Percentiles rank a stretch among this genome's conserved stretches.
Conservation (phyloP, 768 basidiomycete species). For the Coprinopsis cinerea region DNA sequence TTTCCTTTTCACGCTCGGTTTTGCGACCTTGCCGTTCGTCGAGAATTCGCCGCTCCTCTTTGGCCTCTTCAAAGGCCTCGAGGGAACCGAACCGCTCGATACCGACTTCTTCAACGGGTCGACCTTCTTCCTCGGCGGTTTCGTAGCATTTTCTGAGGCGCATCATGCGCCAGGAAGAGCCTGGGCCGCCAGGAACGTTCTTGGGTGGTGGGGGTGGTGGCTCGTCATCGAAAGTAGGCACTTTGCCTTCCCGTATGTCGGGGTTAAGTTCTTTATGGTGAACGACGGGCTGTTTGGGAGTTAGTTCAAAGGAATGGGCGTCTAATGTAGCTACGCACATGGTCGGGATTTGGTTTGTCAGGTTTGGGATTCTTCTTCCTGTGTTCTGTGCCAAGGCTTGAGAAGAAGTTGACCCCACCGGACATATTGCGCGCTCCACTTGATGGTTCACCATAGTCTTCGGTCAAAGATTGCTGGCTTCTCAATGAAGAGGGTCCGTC, state of each 20-base stretch:
- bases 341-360: constrained; percentile 63
- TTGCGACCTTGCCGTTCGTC: constrained; percentile 73
- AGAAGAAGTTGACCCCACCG: constrained; percentile 84
- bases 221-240: constrained; percentile 33
- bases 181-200: constrained; percentile 78
- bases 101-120: constrained; percentile 70
- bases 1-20: constrained; percentile 28
- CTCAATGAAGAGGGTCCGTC: constrained; percentile 18
- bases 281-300: constrained; percentile 14
- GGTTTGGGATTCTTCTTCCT: constrained; percentile 58
- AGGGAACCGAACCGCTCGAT: constrained; percentile 84
- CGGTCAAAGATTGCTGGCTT: constrained; percentile 46
- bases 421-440: constrained; percentile 39
- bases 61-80: constrained; percentile 83
- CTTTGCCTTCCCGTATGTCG: constrained; percentile 42
- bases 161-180: constrained; percentile 98
- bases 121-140: constrained; percentile 78
- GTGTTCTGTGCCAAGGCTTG: constrained; percentile 70
- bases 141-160: constrained; percentile 88
- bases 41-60: constrained; percentile 77
- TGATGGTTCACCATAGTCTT: constrained; percentile 56
- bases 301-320: constrained; percentile 7
- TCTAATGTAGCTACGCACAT: constrained; percentile 36
- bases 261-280: constrained; percentile 65
- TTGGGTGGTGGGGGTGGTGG: constrained; percentile 40